These are phyloP conservation scores for Stephania cephalantha DNA, from an alignment of 164 flowering plant genomes.

Conservation along the genomic window DNA sequence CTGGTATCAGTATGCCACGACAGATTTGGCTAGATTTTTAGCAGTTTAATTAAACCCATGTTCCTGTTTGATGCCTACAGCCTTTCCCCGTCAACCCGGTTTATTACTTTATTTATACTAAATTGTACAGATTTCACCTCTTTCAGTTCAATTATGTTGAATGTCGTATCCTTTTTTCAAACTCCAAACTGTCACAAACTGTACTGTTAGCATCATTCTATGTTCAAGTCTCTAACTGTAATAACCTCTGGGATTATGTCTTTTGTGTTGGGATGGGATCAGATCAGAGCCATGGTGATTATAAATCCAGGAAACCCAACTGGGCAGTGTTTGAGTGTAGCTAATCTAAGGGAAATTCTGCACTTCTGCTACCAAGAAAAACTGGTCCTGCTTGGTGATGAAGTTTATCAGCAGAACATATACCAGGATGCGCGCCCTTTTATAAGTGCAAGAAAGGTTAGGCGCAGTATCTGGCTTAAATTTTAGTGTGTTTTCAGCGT, in stretches of 20 bases:
- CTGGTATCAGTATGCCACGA: not conserved
- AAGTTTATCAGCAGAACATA: slow-evolving; percentile 95
- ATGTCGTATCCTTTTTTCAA: not conserved
- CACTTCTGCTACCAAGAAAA: slow-evolving; percentile 65
- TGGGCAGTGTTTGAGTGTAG: slow-evolving; percentile 89
- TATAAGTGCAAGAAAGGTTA: slow-evolving; percentile 86
- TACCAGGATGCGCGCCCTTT: slow-evolving; percentile 97
- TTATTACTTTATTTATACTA: not conserved
- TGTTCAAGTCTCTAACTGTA: not conserved
- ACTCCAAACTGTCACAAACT: not conserved
- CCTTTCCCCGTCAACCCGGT: not conserved
- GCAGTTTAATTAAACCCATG: not conserved
- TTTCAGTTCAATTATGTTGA: not conserved
- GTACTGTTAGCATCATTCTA: not conserved
- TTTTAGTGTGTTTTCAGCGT: not conserved
- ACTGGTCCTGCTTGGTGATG: slow-evolving; percentile 84
- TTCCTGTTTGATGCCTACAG: not conserved
- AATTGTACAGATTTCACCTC: not conserved
- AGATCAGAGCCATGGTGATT: slow-evolving; percentile 98
- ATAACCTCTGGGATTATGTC: slow-evolving; percentile 8
- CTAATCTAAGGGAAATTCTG: slow-evolving; percentile 68
- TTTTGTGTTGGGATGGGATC: slow-evolving; percentile 17
- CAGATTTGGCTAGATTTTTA: not conserved
- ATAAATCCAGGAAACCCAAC: slow-evolving; percentile 99
- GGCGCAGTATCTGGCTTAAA: not conserved